phyloP scores from a whole-genome alignment of 163 green algal genomes.

The Chlamydomonas reinhardtii region DNA sequence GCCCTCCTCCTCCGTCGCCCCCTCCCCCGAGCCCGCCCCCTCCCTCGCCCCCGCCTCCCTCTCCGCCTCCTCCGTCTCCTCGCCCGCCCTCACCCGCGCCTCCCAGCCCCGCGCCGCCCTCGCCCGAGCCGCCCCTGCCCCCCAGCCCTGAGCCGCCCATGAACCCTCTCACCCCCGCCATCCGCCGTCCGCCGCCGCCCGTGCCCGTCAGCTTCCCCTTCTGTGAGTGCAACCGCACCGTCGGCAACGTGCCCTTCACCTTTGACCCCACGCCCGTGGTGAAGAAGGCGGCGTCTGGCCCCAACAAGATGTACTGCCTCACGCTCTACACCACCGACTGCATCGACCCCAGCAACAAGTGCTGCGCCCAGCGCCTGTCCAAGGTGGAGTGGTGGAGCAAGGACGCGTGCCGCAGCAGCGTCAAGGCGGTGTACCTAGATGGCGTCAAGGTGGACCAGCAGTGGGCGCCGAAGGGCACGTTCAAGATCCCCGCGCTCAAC shows the following conservation, averaged over 20 bases:
- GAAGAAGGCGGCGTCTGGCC: neutral
- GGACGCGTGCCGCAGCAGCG: slow-evolving; percentile 14
- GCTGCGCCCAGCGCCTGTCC: slow-evolving; percentile 4
- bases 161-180: neutral
- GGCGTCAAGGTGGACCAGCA: slow-evolving; percentile 33
- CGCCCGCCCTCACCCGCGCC: neutral
- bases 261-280: slow-evolving; percentile 10
- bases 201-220: slow-evolving; percentile 15
- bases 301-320: slow-evolving; percentile 33
- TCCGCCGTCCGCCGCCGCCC: too few relatives aligned
- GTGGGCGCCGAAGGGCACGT: neutral
- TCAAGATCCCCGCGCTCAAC: slow-evolving; percentile 38
- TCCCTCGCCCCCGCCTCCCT: neutral
- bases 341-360: slow-evolving; percentile 10
- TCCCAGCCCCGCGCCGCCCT: neutral
- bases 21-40: neutral
- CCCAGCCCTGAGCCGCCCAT: neutral
- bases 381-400: slow-evolving; percentile 40
- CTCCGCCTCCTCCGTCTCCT: neutral
- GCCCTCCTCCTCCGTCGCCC: neutral
- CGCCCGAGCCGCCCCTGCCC: too few relatives aligned
- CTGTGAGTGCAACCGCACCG: slow-evolving; percentile 40
- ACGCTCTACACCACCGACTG: neutral
- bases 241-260: slow-evolving; percentile 31
- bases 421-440: neutral